These are phyloP conservation scores for Penicillium simplicissimum DNA, from an alignment of 495 filamentous ascomycete genomes.

Conservation along the genomic window DNA sequence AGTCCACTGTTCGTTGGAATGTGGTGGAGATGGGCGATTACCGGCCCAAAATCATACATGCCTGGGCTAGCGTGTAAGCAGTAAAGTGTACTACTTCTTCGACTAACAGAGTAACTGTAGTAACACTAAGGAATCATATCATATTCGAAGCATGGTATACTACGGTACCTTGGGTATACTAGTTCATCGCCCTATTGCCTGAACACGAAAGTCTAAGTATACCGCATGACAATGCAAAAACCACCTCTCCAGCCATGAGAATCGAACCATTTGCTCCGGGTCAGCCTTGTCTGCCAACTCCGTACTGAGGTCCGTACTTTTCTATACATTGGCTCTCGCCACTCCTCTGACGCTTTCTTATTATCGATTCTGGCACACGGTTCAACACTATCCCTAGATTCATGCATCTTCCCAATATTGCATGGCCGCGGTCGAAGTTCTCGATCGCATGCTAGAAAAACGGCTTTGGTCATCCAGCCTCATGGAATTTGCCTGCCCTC, in stretches of 20 bases:
- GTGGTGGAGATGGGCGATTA: conserved; percentile 12
- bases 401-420: conserved; percentile 9
- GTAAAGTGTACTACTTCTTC: not conserved
- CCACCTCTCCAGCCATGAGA: not conserved
- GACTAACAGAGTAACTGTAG: not conserved
- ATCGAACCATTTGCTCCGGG: conserved; percentile 8
- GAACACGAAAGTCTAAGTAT: not conserved
- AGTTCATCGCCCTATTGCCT: not conserved
- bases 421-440: not conserved
- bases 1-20: conserved; percentile 11
- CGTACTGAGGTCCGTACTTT: not conserved
- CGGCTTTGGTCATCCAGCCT: not conserved
- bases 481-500: not conserved
- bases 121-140: not conserved
- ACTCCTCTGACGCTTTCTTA: not conserved
- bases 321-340: not conserved
- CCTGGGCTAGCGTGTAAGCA: conserved; percentile 6
- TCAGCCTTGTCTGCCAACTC: conserved; percentile 1
- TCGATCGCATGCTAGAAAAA: not conserved
- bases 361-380: not conserved
- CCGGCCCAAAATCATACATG: not conserved
- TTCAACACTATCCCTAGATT: conserved; percentile 25
- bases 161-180: not conserved
- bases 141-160: not conserved
- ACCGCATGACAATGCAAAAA: not conserved